Conservation (phyloP, 257 asterid genomes). For the Avicennia marina region DNA sequence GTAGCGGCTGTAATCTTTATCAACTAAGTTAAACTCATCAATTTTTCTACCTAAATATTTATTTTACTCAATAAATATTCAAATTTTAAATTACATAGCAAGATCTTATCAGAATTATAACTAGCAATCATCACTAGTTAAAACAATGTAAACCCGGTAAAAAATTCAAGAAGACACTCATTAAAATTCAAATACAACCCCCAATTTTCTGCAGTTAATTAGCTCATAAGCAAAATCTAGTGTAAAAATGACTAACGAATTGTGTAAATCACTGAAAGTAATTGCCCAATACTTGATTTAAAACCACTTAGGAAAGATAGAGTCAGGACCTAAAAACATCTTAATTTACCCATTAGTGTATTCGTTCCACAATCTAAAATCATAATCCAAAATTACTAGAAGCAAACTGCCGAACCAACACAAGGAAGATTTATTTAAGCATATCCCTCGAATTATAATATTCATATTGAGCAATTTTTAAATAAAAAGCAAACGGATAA, state of each 20-base stretch:
- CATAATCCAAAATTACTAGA: background rate
- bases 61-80: too few relatives aligned
- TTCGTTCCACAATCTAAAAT: too few relatives aligned
- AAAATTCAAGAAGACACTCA: background rate
- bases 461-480: background rate
- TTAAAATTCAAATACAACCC: background rate
- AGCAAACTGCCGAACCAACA: background rate
- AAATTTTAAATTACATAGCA: too few relatives aligned
- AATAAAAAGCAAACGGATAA: background rate
- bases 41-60: too few relatives aligned
- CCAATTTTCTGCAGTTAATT: constrained; percentile 7
- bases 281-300: background rate
- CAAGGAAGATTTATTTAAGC: background rate
- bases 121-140: background rate
- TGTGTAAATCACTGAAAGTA: constrained; percentile 10
- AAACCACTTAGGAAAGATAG: background rate
- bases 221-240: constrained; percentile 5
- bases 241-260: background rate
- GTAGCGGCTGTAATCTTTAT: too few relatives aligned
- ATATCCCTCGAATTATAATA: background rate
- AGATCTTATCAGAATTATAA: too few relatives aligned
- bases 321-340: too few relatives aligned
- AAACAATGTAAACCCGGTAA: background rate
- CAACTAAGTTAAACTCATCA: too few relatives aligned
- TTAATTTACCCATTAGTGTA: constrained; percentile 3